Evolutionary conservation across 352 stramenopile genomes (phyloP), one percentile per base, ranked within the genome.

Genomic region (Peronospora farinosa): DNA sequence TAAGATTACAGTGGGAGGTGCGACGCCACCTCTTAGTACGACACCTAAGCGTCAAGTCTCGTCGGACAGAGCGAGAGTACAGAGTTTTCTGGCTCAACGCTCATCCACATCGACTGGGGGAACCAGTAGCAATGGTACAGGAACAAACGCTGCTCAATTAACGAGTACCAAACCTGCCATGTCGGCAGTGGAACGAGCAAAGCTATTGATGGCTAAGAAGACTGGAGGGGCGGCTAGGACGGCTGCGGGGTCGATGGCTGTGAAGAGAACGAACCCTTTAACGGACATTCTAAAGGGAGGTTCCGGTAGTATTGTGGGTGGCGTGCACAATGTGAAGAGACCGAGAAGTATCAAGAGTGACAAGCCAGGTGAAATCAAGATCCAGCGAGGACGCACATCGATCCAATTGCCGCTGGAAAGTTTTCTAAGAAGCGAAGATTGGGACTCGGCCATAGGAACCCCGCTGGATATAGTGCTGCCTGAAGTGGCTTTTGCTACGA

Each of bases 151-250:
- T 16, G 33, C 0, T 9, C 36, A 35, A 2, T 25, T 35, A 28
- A 46, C 3, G 57, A 7, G 40, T 1, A 36, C 61, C 1, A 82
- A 71, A 15, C 61, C 70, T 1, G 47, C 60, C 30, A 62, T 88
- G 47, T 88, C 77, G 10, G 80, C 77, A 0, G 58, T 88, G 5
- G 80, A 88, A 40, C 73, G 80, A 32, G 80, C 79, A 9, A 91
- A 91, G 54, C 57, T 84, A 3, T 25, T 91, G 11, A 88, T 91
- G 80, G 69, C 77, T 21, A 86, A 86, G 54, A 91, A 88, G 57
- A 53, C 74, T 2, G 58, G 54, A 38, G 60, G 51, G 25, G 4
- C 51, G 6, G 3, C 51, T 5, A 59, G 52, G 5, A 35, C 56
- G 9, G 40, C 57, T 0, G 25, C 23, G 3, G 53, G 21, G 5